These are phyloP conservation scores for Fistulinella cinereoalba DNA, from an alignment of 1,284 basidiomycete species.

Conservation along the genomic window DNA sequence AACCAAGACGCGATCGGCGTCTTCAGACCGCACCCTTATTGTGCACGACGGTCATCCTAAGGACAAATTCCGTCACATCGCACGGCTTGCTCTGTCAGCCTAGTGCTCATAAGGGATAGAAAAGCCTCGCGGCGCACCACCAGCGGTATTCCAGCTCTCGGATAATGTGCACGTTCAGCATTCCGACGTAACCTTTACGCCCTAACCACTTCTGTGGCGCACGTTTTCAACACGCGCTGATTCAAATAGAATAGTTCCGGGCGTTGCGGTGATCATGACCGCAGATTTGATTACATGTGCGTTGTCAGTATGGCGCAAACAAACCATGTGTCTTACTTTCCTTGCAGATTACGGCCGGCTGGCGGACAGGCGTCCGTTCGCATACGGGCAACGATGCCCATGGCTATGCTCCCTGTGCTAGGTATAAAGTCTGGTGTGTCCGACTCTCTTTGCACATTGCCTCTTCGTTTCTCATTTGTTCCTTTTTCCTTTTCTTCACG, in stretches of 20 bases:
- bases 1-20: no score
- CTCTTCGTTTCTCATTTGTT: neutral
- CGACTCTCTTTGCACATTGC: neutral
- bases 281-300: neutral
- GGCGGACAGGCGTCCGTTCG: neutral
- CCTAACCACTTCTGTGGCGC: no score
- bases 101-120: neutral
- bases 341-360: neutral
- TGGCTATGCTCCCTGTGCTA: neutral
- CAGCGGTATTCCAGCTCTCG: neutral
- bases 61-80: neutral
- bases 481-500: neutral
- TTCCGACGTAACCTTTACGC: neutral
- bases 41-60: neutral
- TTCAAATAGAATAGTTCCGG: neutral
- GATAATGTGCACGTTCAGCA: no score
- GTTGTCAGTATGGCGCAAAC: neutral
- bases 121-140: neutral
- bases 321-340: neutral
- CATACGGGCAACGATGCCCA: constrained; percentile 8
- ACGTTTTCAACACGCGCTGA: neutral
- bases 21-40: neutral
- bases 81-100: neutral
- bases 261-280: constrained; percentile 4
- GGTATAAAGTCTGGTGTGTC: constrained; percentile 9